Evolutionary conservation across 78 protist species (phyloP), one percentile per base, ranked within the genome.

Genomic region (Ministeria vibrans): DNA sequence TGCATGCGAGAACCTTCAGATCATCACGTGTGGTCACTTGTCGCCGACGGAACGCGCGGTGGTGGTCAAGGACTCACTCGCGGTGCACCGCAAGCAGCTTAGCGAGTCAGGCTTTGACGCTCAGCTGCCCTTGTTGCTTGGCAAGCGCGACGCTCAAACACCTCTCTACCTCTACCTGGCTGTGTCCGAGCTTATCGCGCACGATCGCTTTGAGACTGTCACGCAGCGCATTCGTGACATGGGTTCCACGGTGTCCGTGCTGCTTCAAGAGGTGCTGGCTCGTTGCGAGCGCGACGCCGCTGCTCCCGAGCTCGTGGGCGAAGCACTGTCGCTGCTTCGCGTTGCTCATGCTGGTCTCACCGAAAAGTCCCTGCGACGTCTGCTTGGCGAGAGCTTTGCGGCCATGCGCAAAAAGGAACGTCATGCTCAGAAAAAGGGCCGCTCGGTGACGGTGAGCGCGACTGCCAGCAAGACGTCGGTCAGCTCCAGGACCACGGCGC

Each of bases 11-110:
- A 13, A 25, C 66, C 36, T 11, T 59, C 4, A 11, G 66, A 59
- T 3, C 15, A 11, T 23, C 66, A 30, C 59, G 32, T 38, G 45
- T 20, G 44, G 38, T 25, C 75, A 45, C 36, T 87, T 13, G 30
- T 25, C 42, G 0, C 55, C 55, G n/a, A 62, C 42, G 22, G 92
- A 85, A 38, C 25, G 43, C 15, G 62, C 41, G 1, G 55, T 23
- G 39, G 25, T 91, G 1, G 84, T 88, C 1, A 64, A 64, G 20
- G 41, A 34, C 39, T 53, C 68, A 34, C 75, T 91, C 25, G 78
- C 22, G 27, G 83, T 32, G 49, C 88, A 69, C 77, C 66, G 88
- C 41, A 91, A 91, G 86, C 70, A 70, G 75, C 80, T 91, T n/a
- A 88, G 83, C 51, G 92, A 88, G 74, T 61, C 85, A 0, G 38